A percentile compares a stretch with the other conserved stretches of the same genome.
phyloP scores from a whole-genome alignment of 1,284 basidiomycete genomes.

The Pseudozyma tsukubaensis region DNA sequence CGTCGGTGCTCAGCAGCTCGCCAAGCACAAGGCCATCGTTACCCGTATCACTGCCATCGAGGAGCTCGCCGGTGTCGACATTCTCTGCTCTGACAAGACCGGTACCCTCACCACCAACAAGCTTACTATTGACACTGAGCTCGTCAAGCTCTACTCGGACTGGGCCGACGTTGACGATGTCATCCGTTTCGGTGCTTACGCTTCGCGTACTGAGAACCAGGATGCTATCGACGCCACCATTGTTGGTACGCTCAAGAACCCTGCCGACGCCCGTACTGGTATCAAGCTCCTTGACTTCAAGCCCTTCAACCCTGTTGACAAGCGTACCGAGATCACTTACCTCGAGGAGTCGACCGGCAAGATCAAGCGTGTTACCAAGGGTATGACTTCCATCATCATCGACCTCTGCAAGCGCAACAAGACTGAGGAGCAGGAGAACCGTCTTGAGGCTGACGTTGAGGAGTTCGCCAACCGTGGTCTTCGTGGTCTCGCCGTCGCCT shows the following conservation, averaged over 20 bases:
- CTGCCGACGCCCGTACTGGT: conserved; percentile 81
- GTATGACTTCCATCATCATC: conserved; percentile 93
- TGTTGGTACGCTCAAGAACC: conserved; percentile 78
- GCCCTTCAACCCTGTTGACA: conserved; percentile 99
- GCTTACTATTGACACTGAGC: conserved; percentile 92
- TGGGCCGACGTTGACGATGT: conserved; percentile 86
- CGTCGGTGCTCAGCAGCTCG: conserved; percentile 93
- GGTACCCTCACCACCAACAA: conserved; percentile 96
- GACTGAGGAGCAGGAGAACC: conserved; percentile 88
- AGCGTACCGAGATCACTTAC: conserved; percentile 98
- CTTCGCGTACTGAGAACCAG: conserved; percentile 97
- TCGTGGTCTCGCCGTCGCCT: conserved; percentile 95
- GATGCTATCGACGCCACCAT: conserved; percentile 94
- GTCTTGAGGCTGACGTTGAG: conserved; percentile 91
- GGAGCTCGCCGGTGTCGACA: conserved; percentile 89
- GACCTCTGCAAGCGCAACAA: conserved; percentile 93
- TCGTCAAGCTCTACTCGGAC: conserved; percentile 89
- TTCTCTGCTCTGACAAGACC: conserved; percentile 98
- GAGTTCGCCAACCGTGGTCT: conserved; percentile 96
- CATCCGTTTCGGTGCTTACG: conserved; percentile 91
- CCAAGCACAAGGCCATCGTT: conserved; percentile 92
- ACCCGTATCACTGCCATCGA: conserved; percentile 96
- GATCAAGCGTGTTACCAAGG: conserved; percentile 98
- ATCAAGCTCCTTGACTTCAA: conserved; percentile 98
- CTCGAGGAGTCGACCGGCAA: conserved; percentile 90